Base-by-base conservation (phyloP, 371 early-diverging fungal genomes). In the Haplosporangium sp. region DNA sequence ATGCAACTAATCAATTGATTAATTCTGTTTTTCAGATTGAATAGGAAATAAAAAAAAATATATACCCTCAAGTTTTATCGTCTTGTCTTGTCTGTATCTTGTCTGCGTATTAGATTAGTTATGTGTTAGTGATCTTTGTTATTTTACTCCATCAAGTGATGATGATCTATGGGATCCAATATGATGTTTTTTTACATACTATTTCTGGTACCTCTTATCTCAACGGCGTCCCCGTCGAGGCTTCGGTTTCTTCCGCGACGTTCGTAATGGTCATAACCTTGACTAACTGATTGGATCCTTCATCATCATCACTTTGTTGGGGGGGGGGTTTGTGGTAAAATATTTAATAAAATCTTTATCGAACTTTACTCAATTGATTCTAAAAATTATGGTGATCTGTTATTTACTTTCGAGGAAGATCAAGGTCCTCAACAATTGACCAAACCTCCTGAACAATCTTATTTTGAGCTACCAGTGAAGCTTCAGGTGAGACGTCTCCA, bases 121-220 rank as follows among this genome's bases (percentile, higher is more conserved):
- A 42, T 61, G 39, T 67, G 37, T 67, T 67, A 35, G 17, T 59
- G 47, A 17, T 67, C 9, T 67, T 48, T 45, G 13, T 10, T 9
- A 15, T 15, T 13, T 19, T 6, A n/a, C 35, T 15, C 35, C 38
- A n/a, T 44, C 5, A 4, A 56, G 8, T 45, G 27, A 38, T 37
- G 63, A 63, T 19, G 62, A 20, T 56, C 38, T 9, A 56, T 45
- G 55, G 57, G 47, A 57, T 65, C 72, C 73, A 72, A 77, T 58
- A 77, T 77, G 77, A 77, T 77, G 77, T 67, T 68, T 67, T 53
- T 61, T 35, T 57, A 59, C 58, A 50, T 71, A 67, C 76, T 76
- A 69, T 75, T 74, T 77, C 77, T 77, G 77, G 77, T 68, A 77
- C 77, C 77, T 77, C 77, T 77, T 77, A 72, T 77, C 60, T 72